phyloP scores from a whole-genome alignment of 441 rosid species.

The Euphorbia celastroides region DNA sequence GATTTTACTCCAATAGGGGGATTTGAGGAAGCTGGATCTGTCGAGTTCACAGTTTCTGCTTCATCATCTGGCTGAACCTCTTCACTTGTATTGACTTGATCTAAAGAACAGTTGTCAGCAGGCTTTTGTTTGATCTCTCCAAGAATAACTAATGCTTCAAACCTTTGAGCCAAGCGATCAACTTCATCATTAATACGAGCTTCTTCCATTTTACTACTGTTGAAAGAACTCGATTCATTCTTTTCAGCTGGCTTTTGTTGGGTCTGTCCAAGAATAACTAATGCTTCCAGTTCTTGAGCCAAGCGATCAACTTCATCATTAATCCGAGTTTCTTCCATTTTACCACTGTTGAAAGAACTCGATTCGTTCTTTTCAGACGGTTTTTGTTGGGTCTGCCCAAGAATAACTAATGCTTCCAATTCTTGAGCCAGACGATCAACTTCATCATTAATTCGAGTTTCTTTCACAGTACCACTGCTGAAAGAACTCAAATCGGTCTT shows the following conservation, averaged over 20 bases:
- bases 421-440: constrained; percentile 16
- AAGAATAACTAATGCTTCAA: constrained; percentile 21
- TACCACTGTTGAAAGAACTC: constrained; percentile 7
- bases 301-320: constrained; percentile 21
- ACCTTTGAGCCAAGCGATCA: constrained; percentile 12
- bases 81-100: background rate
- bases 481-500: constrained; percentile 9
- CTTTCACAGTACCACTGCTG: constrained; percentile 19
- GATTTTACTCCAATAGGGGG: background rate
- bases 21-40: constrained; percentile 8
- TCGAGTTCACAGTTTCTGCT: constrained; percentile 12
- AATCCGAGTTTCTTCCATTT: constrained; percentile 17
- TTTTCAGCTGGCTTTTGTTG: too few species aligned
- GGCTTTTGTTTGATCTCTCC: too few species aligned
- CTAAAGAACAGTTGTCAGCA: background rate
- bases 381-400: constrained; percentile 11
- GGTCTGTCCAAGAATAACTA: constrained; percentile 14
- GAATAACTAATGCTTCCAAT: constrained; percentile 20
- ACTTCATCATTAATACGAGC: constrained; percentile 19
- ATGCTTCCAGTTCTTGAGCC: constrained; percentile 19
- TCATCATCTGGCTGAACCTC: constrained; percentile 1
- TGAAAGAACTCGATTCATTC: too few species aligned
- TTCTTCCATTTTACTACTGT: constrained; percentile 20
- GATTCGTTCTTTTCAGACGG: constrained; percentile 12
- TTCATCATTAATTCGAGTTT: constrained; percentile 17